Evolutionary conservation across 768 basidiomycete genomes (phyloP).

Genomic region (Mycena albidolilacea): DNA sequence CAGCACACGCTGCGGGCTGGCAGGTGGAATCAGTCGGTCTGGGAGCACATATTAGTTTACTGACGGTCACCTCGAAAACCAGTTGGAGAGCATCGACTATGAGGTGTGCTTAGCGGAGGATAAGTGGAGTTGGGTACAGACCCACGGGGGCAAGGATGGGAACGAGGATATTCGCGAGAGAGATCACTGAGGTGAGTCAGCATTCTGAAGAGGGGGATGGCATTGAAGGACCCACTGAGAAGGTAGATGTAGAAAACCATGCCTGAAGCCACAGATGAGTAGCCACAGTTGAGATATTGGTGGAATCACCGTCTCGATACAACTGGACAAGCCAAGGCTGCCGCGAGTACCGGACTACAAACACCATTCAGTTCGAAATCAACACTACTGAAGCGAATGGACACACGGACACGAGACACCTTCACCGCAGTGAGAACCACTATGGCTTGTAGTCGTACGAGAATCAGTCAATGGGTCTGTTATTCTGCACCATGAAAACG

Average conservation of each 20-base stretch:
- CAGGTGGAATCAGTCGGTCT: no score
- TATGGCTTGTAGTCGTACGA: constrained; percentile 47
- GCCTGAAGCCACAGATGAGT: constrained; percentile 42
- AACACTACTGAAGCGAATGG: neutral
- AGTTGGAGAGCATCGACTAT: constrained; percentile 7
- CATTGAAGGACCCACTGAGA: constrained; percentile 44
- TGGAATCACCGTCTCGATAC: constrained; percentile 53
- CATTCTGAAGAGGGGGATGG: neutral
- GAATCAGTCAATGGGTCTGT: neutral
- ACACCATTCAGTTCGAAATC: neutral
- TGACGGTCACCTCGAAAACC: neutral
- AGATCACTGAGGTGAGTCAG: constrained; percentile 46
- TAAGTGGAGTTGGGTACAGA: neutral
- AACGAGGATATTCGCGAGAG: constrained; percentile 56
- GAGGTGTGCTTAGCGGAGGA: neutral
- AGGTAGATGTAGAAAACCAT: constrained; percentile 57
- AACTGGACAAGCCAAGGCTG: constrained; percentile 54
- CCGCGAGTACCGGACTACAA: constrained; percentile 50
- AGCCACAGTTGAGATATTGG: neutral
- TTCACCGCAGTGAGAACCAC: constrained; percentile 54
- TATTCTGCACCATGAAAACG: constrained; percentile 24
- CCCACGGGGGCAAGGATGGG: constrained; percentile 53
- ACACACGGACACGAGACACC: constrained; percentile 55
- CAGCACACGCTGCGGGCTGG: constrained; percentile 17
- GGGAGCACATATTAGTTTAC: neutral